These are phyloP conservation scores for Polyrhizophydium stewartii DNA, from an alignment of 371 early-diverging fungal species.

Conservation along the genomic window DNA sequence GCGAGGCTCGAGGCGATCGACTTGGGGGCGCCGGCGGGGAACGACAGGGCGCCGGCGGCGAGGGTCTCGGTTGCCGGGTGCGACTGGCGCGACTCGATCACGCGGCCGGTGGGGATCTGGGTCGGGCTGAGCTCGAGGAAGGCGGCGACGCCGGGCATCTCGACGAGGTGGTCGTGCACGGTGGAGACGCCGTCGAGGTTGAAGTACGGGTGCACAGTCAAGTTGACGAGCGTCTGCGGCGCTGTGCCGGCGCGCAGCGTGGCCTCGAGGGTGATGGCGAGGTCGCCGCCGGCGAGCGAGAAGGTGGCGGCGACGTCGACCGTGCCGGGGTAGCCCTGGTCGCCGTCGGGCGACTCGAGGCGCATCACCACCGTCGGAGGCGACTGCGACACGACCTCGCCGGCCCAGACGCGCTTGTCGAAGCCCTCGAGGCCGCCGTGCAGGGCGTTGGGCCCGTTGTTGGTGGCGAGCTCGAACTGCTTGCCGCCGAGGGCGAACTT, in stretches of 20 bases:
- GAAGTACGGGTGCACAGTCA: conserved; percentile 58
- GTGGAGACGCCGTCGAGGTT: conserved; percentile 50
- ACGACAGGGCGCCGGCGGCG: no score
- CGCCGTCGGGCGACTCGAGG: conserved; percentile 29
- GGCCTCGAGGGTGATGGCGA: conserved; percentile 36
- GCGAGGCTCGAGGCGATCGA: conserved; percentile 43
- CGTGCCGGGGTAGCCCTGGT: conserved; percentile 50
- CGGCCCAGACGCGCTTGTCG: conserved; percentile 32
- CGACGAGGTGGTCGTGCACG: conserved; percentile 48
- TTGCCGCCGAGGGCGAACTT: conserved; percentile 32
- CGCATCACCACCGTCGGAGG: conserved; percentile 19
- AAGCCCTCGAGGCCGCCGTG: conserved; percentile 47
- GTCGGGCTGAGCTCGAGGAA: conserved; percentile 49
- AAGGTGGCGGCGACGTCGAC: conserved; percentile 34
- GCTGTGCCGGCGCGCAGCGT: conserved; percentile 10
- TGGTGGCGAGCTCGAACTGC: conserved; percentile 34
- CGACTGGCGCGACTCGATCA: neutral
- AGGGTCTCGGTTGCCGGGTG: neutral
- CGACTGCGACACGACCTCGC: conserved; percentile 13
- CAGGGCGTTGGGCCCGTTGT: conserved; percentile 49
- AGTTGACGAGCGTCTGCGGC: conserved; percentile 36
- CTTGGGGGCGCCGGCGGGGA: conserved; percentile 20
- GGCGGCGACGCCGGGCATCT: conserved; percentile 33
- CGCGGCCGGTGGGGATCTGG: conserved; percentile 61
- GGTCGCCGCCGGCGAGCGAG: conserved; percentile 18